Evolutionary conservation across 164 flowering plant species (phyloP), one percentile per base, ranked within the genome.

Genomic region (Vitis cinerea): DNA sequence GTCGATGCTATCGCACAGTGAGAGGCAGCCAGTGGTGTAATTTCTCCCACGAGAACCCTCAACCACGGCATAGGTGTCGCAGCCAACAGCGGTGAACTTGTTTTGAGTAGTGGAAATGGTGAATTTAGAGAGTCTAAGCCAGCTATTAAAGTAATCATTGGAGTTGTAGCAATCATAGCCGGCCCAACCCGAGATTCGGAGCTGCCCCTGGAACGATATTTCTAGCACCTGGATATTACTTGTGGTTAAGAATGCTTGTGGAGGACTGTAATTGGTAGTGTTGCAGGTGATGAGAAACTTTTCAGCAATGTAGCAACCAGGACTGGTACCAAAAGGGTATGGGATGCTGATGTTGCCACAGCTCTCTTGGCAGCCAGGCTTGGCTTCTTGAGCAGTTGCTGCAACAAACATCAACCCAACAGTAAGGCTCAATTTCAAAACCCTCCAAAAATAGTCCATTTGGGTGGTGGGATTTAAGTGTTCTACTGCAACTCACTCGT

Each of bases 11-110:
- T 12, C 7, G 55, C 73, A 70, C 6, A 54, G 9, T n/a, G 72
- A 15, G 44, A 63, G 3, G 52, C 72, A 70, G 9, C 60, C 66
- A 9, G 19, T 50, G 0, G 11, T 12, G 19, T 8, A 59, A 1
- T 10, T 30, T 4, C 3, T 4, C 14, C 23, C 72, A 1, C 15
- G 12, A 5, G 10, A 3, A 1, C 50, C 59, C 3, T 0, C 1
- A 11, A 62, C 53, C 10, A 27, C 3, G 14, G 66, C 59, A 1
- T 8, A 30, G 1, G 66, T 31, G 12, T 69, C 66, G n/a, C 72
- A 69, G 1, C 72, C 71, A 0, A 69, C 12, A 14, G 50, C 71
- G 10, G 58, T 69, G 58, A 69, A 50, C 65, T 15, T 59, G 59
- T 70, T 70, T 16, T 48, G 52, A 31, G 67, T 63, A 44, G 30